A percentile compares a stretch with the other conserved stretches of the same genome.
These are phyloP conservation scores for Blastomyces gilchristii DNA, from an alignment of 2,329 filamentous ascomycete species.

Conservation along the genomic window DNA sequence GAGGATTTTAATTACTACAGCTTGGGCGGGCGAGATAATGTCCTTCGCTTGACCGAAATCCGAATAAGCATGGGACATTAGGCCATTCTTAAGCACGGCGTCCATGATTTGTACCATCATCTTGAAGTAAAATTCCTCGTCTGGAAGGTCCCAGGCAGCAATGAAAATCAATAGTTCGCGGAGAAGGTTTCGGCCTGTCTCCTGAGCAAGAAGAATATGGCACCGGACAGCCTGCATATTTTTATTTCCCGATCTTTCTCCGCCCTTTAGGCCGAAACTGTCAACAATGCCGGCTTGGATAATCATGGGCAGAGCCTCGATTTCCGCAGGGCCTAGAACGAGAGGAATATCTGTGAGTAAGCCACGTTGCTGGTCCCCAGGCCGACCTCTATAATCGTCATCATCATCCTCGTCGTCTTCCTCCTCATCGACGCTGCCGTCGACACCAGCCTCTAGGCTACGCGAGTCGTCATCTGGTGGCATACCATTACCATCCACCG, in stretches of 20 bases:
- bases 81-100: constrained; percentile 75
- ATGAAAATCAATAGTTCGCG: constrained; percentile 91
- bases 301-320: constrained; percentile 93
- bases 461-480: constrained; percentile 34
- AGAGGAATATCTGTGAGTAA: constrained; percentile 88
- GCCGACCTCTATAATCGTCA: constrained; percentile 42
- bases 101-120: constrained; percentile 95
- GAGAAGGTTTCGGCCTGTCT: constrained; percentile 80
- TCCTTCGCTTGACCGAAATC: constrained; percentile 87
- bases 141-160: constrained; percentile 89
- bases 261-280: constrained; percentile 60
- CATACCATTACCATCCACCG: constrained; percentile 32
- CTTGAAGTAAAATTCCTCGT: constrained; percentile 90
- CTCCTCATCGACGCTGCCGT: constrained; percentile 36
- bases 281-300: constrained; percentile 91
- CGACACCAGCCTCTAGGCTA: constrained; percentile 35
- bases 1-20: constrained; percentile 79
- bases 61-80: constrained; percentile 87
- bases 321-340: constrained; percentile 87
- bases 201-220: constrained; percentile 77
- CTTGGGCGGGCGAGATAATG: constrained; percentile 90
- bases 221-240: constrained; percentile 86
- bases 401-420: constrained; percentile 46
- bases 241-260: constrained; percentile 47
- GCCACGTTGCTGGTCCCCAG: constrained; percentile 53